phyloP scores from a whole-genome alignment of 805 yeast genomes.

The Candida hispaniensis region DNA sequence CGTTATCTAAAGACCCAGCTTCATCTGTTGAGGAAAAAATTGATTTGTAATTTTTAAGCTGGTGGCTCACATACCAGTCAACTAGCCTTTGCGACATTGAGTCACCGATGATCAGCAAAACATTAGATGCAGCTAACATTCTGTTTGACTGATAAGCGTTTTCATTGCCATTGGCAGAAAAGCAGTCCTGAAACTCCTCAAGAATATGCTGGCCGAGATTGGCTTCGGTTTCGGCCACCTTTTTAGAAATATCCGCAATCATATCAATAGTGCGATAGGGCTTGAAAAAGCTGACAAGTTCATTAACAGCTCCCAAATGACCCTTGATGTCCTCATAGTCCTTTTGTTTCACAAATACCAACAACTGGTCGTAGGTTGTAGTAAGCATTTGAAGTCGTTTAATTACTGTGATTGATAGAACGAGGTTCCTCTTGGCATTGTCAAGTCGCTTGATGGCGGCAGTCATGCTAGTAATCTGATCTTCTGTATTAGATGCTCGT shows the following conservation, averaged over 20 bases:
- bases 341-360: slow-evolving; percentile 36
- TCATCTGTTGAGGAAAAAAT: slow-evolving; percentile 77
- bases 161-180: slow-evolving; percentile 8
- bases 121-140: slow-evolving; percentile 54
- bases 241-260: slow-evolving; percentile 53
- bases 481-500: slow-evolving; percentile 46
- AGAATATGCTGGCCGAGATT: slow-evolving; percentile 59
- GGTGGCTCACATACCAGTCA: slow-evolving; percentile 60
- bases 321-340: slow-evolving; percentile 46
- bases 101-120: slow-evolving; percentile 53
- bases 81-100: slow-evolving; percentile 45
- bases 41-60: slow-evolving; percentile 59
- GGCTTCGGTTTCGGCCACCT: slow-evolving; percentile 48
- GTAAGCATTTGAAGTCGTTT: slow-evolving; percentile 80
- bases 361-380: slow-evolving; percentile 57
- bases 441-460: slow-evolving; percentile 69
- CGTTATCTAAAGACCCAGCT: slow-evolving; percentile 88
- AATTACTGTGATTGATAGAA: slow-evolving; percentile 72
- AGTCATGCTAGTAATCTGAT: slow-evolving; percentile 58
- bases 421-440: slow-evolving; percentile 71
- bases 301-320: slow-evolving; percentile 59
- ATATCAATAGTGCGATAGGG: slow-evolving; percentile 77
- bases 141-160: slow-evolving; percentile 4
- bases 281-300: slow-evolving; percentile 60
- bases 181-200: slow-evolving; percentile 53